Conservation (phyloP, 192 early-diverging fungal species). For the Spizellomyces punctatus region DNA sequence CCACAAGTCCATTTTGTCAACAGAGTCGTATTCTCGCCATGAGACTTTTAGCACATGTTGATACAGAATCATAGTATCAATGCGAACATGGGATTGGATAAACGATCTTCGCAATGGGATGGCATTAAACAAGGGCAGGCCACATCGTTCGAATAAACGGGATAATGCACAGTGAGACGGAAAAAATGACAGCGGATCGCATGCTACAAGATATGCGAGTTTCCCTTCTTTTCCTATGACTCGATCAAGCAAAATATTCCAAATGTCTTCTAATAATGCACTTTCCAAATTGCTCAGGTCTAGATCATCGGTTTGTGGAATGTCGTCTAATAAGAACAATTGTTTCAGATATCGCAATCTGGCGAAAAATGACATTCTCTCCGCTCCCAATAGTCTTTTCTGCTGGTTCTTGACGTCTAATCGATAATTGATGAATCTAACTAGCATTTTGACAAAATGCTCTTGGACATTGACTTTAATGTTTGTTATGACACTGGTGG, state of each 20-base stretch:
- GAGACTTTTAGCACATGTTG: not conserved
- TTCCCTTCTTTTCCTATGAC: too few species aligned
- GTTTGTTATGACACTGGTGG: not conserved
- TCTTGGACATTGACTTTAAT: constrained; percentile 14
- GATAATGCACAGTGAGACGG: constrained; percentile 1
- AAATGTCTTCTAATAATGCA: too few species aligned
- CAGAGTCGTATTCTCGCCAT: too few species aligned
- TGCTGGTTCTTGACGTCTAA: not conserved
- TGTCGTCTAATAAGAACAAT: too few species aligned
- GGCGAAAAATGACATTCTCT: too few species aligned
- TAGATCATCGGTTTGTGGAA: too few species aligned
- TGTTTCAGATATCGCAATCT: not conserved
- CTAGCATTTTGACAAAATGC: constrained; percentile 11
- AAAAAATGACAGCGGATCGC: too few species aligned
- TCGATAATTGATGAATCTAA: constrained; percentile 7
- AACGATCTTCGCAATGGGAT: constrained; percentile 7
- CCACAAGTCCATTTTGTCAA: too few species aligned
- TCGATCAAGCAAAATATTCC: too few species aligned
- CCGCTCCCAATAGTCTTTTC: not conserved
- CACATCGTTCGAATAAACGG: not conserved
- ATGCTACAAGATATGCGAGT: too few species aligned
- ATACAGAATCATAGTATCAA: constrained; percentile 20
- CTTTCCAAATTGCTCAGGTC: too few species aligned
- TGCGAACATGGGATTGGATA: constrained; percentile 7
- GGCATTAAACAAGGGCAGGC: constrained; percentile 7